Evolutionary conservation across 192 early-diverging fungal species (phyloP).

Genomic region (Diversispora epigaea): DNA sequence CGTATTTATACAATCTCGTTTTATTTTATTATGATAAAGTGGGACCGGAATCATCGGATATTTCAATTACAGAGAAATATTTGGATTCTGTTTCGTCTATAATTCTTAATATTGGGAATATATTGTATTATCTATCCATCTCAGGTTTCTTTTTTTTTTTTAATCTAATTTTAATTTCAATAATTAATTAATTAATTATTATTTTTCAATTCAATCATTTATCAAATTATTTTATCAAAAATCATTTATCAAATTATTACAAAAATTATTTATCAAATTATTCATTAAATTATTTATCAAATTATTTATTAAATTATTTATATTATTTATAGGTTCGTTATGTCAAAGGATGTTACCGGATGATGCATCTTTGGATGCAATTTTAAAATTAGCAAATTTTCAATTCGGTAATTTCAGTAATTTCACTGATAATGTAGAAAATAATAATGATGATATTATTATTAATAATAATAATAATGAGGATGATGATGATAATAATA

Average conservation of each 20-base stretch:
- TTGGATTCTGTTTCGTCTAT: constrained; percentile 14
- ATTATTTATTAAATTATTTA: too few relatives aligned
- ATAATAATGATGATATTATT: too few relatives aligned
- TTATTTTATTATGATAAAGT: constrained; percentile 1
- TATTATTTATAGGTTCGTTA: constrained; percentile 3
- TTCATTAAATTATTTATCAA: not conserved
- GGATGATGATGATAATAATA: not conserved
- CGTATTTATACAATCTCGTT: constrained; percentile 26
- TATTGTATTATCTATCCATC: not conserved
- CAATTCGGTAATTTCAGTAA: not conserved
- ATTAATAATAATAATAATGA: too few relatives aligned
- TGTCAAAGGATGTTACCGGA: constrained; percentile 29
- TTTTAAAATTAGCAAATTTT: constrained; percentile 34
- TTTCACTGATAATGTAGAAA: too few relatives aligned
- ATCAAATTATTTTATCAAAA: too few relatives aligned
- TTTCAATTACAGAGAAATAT: constrained; percentile 6
- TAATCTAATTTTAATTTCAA: not conserved
- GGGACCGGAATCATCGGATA: not conserved
- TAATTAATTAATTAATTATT: too few relatives aligned
- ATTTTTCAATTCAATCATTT: not conserved
- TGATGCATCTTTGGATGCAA: constrained; percentile 26
- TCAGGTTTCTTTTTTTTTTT: not conserved
- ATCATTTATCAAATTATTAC: too few relatives aligned
- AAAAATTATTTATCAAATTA: too few relatives aligned
- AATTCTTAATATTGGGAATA: constrained; percentile 20